These are phyloP conservation scores for Coniferiporia sulphurascens DNA, from an alignment of 1,284 basidiomycete species.

Conservation along the genomic window DNA sequence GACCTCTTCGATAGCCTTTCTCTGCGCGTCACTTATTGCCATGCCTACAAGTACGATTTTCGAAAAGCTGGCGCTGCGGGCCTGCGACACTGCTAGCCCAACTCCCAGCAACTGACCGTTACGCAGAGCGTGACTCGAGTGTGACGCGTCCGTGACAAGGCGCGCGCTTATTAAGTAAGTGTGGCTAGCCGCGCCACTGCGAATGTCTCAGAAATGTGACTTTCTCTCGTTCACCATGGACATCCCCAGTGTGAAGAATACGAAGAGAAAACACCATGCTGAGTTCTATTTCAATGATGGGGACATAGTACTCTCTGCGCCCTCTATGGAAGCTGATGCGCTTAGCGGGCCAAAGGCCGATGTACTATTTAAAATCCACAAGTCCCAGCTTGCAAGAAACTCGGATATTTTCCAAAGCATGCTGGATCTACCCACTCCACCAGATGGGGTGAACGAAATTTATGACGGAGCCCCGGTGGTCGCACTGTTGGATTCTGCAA, in stretches of 20 bases:
- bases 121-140: no score
- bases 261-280: background rate
- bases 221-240: background rate
- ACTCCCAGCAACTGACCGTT: no score
- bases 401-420: background rate
- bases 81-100: background rate
- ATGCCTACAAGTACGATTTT: constrained; percentile 5
- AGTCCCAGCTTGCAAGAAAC: background rate
- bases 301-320: constrained; percentile 28
- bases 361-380: background rate
- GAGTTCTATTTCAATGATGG: constrained; percentile 29
- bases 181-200: no score
- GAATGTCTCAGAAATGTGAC: no score
- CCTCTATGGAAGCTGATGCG: background rate
- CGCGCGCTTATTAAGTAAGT: no score
- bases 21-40: constrained; percentile 29
- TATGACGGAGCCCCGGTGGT: constrained; percentile 5
- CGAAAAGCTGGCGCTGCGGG: background rate
- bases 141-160: no score
- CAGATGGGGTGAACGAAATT: background rate
- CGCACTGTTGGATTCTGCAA: background rate
- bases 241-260: background rate
- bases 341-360: background rate
- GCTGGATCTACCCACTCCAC: background rate
- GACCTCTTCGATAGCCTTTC: constrained; percentile 50